These are phyloP conservation scores for Elsinoe necatrix DNA, from an alignment of 2,329 filamentous ascomycete genomes.

Conservation along the genomic window DNA sequence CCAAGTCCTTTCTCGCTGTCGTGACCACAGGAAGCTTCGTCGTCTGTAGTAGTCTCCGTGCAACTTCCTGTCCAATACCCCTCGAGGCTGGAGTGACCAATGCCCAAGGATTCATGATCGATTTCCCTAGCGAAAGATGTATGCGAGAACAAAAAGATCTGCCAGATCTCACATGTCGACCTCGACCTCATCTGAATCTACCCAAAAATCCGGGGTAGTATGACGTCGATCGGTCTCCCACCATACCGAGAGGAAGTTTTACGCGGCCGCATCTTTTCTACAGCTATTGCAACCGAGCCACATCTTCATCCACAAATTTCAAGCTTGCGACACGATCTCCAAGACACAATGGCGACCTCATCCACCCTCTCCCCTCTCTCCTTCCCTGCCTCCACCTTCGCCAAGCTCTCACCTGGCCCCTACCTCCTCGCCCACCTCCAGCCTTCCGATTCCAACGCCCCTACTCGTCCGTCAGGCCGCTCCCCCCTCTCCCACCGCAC, in stretches of 20 bases:
- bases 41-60: constrained; percentile 48
- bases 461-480: constrained; percentile 75
- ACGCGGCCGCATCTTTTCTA: background rate
- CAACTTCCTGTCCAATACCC: constrained; percentile 55
- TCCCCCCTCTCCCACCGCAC: constrained; percentile 58
- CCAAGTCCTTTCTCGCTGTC: constrained; percentile 48
- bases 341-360: constrained; percentile 16
- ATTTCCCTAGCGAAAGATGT: background rate
- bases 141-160: background rate
- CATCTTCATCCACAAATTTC: background rate
- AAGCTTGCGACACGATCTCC: background rate
- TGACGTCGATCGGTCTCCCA: constrained; percentile 4
- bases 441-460: constrained; percentile 44
- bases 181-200: background rate
- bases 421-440: constrained; percentile 85
- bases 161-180: constrained; percentile 2
- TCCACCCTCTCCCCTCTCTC: constrained; percentile 30
- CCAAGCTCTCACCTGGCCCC: constrained; percentile 78
- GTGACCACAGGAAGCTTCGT: constrained; percentile 52
- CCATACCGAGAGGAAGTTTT: background rate
- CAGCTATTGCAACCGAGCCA: constrained; percentile 5
- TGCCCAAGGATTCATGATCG: constrained; percentile 39
- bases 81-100: constrained; percentile 52
- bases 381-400: constrained; percentile 64
- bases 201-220: constrained; percentile 8